Conservation (phyloP, 1,139 yeast species). For the Debaryomycetaceae sp. region DNA sequence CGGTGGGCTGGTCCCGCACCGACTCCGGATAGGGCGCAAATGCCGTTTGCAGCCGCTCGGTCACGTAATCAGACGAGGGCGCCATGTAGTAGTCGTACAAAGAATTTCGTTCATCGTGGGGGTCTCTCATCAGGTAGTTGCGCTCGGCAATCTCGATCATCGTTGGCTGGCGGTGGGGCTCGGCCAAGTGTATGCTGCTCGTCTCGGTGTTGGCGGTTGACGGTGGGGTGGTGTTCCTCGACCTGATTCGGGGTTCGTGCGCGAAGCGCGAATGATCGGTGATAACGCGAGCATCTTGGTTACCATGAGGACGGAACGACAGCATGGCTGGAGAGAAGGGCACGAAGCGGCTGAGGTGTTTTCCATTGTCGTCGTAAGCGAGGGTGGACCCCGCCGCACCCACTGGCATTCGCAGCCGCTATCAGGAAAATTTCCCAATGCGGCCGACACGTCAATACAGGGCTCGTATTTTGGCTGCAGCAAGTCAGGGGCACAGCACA, state of each 20-base stretch:
- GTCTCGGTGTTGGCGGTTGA: conserved; percentile 13
- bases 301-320: conserved; percentile 21
- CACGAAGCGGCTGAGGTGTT: background rate
- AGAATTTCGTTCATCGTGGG: conserved; percentile 5
- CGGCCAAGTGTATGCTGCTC: conserved; percentile 6
- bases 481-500: too few relatives aligned
- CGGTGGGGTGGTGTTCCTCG: conserved; percentile 27
- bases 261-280: conserved; percentile 31
- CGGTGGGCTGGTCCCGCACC: background rate
- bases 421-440: conserved; percentile 1
- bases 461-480: conserved; percentile 3
- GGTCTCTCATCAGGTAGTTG: conserved; percentile 1
- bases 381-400: too few relatives aligned
- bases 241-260: conserved; percentile 21
- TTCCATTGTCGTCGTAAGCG: too few relatives aligned
- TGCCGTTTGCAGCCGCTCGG: conserved; percentile 2
- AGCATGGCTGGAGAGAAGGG: conserved; percentile 10
- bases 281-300: conserved; percentile 20
- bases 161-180: conserved; percentile 7
- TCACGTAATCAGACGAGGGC: too few relatives aligned
- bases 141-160: conserved; percentile 9
- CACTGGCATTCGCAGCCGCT: background rate
- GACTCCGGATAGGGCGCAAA: conserved; percentile 2
- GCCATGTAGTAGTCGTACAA: conserved; percentile 6
- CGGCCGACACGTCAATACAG: conserved; percentile 2